phyloP scores from a whole-genome alignment of 352 stramenopile genomes.

The Aphanomyces astaci region DNA sequence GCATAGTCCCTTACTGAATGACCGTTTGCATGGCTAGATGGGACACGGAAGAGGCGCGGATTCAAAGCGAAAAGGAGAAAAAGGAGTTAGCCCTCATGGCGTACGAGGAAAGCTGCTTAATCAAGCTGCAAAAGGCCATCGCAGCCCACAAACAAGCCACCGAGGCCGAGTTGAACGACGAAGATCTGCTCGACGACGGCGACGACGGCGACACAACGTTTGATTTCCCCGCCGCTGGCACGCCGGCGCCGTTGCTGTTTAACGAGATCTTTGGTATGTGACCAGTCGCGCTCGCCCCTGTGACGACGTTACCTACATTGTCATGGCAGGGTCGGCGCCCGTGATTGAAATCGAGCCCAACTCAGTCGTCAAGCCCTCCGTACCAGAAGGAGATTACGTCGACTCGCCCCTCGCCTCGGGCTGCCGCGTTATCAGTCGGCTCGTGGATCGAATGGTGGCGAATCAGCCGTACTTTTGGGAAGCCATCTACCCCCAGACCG shows the following conservation, averaged over 20 bases:
- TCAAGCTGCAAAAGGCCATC: conserved; percentile 40
- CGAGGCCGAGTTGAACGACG: conserved; percentile 36
- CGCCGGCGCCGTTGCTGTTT: background rate
- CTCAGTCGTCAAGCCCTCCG: conserved; percentile 41
- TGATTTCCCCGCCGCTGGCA: background rate
- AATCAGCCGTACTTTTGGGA: conserved; percentile 52
- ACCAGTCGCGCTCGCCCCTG: no score
- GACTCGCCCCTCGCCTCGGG: conserved; percentile 58
- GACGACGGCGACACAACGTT: conserved; percentile 46
- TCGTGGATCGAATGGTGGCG: conserved; percentile 28
- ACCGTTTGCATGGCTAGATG: conserved; percentile 25
- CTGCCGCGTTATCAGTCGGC: conserved; percentile 54
- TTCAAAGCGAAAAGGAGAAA: conserved; percentile 40
- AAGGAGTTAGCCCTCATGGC: conserved; percentile 50
- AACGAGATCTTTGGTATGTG: conserved; percentile 26
- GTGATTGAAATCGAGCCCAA: conserved; percentile 53
- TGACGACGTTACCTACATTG: background rate
- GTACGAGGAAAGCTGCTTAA: conserved; percentile 43
- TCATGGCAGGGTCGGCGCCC: conserved; percentile 31
- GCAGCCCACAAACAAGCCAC: conserved; percentile 61
- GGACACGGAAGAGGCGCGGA: conserved; percentile 45
- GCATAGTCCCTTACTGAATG: background rate
- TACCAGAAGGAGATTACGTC: conserved; percentile 55
- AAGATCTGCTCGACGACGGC: conserved; percentile 60
- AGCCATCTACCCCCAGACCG: conserved; percentile 58